These are phyloP conservation scores for Dendrocalamus latiflorus DNA, from an alignment of 202 grass and related monocot genomes.

Conservation along the genomic window DNA sequence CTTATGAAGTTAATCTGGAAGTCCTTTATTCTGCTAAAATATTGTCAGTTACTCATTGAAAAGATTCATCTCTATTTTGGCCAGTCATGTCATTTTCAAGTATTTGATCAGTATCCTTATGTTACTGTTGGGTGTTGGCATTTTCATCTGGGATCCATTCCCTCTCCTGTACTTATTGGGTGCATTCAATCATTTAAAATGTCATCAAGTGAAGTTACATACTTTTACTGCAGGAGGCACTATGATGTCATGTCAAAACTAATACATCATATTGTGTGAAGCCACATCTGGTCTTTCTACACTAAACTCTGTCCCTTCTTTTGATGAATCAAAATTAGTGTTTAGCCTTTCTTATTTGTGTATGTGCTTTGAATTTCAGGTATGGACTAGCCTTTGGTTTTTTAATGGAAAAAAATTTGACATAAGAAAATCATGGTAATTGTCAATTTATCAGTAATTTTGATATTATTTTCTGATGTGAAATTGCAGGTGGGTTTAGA, in stretches of 20 bases:
- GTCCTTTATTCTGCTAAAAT: neutral
- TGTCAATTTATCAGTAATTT: too few species aligned
- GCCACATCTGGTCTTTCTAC: neutral
- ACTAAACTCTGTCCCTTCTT: neutral
- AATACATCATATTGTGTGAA: neutral
- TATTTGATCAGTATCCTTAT: neutral
- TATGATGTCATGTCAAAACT: neutral
- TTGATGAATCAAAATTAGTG: neutral
- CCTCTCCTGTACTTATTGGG: neutral
- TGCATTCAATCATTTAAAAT: neutral
- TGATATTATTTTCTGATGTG: too few species aligned
- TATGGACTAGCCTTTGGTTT: neutral
- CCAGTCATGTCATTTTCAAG: neutral
- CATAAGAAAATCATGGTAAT: too few species aligned
- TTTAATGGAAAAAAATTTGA: too few species aligned
- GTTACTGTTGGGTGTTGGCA: neutral
- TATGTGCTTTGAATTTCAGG: neutral
- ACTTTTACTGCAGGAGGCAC: neutral
- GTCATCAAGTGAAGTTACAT: neutral
- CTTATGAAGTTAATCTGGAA: constrained; percentile 1
- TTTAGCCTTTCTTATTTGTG: neutral
- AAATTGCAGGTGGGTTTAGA: too few species aligned
- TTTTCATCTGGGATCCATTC: neutral
- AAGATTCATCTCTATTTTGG: neutral
- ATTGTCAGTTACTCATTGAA: neutral